A percentile compares a stretch with the other conserved stretches of the same genome.
These are phyloP conservation scores for Otatea glauca DNA, from an alignment of 176 grass and related monocot species.

Conservation along the genomic window DNA sequence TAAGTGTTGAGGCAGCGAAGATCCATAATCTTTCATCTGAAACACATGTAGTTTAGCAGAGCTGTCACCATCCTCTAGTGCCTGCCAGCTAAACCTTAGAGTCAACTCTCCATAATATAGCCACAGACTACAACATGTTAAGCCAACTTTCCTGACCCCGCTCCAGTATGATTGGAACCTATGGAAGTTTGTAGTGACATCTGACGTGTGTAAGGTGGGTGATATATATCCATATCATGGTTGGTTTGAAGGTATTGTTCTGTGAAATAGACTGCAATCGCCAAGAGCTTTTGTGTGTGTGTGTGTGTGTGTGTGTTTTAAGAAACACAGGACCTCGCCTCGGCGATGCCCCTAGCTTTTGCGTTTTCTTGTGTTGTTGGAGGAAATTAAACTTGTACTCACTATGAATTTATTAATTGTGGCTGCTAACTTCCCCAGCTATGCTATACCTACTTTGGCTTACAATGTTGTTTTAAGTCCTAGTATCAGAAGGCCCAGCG, in stretches of 20 bases:
- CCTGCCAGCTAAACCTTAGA: conserved; percentile 21
- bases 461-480: background rate
- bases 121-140: background rate
- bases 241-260: background rate
- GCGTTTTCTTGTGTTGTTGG: background rate
- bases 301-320: too few relatives aligned
- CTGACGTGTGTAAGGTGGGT: conserved; percentile 8
- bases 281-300: background rate
- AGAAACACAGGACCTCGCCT: too few relatives aligned
- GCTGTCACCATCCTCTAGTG: conserved; percentile 34
- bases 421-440: background rate
- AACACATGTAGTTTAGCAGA: background rate
- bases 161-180: background rate
- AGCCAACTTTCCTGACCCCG: conserved; percentile 22
- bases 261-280: background rate
- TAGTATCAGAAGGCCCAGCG: background rate
- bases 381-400: background rate
- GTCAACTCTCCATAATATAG: background rate
- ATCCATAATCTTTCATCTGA: conserved; percentile 18
- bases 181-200: background rate
- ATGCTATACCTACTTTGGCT: background rate
- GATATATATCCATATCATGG: conserved; percentile 27
- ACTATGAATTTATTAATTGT: background rate
- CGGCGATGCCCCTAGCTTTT: too few relatives aligned
- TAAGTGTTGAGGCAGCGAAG: conserved; percentile 3